phyloP scores from a whole-genome alignment of 106 monocot genomes.

The Dioscorea alata region DNA sequence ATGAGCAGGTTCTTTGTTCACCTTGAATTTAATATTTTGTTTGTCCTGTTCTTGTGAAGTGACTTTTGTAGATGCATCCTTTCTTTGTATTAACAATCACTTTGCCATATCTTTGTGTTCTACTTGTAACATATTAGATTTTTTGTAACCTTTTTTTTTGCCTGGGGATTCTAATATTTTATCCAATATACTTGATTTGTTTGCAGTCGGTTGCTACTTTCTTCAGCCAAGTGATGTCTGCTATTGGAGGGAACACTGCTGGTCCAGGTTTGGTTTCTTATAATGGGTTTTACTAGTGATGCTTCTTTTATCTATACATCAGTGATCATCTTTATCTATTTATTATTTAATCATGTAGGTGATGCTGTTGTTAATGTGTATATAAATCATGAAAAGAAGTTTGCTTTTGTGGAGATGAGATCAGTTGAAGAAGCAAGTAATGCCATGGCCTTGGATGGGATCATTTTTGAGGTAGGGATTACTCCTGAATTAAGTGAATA shows the following conservation, averaged over 20 bases:
- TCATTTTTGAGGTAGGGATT: conserved; percentile 84
- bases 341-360: conserved; percentile 37
- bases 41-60: neutral
- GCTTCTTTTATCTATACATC: neutral
- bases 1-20: conserved; percentile 62
- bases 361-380: conserved; percentile 99
- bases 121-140: neutral
- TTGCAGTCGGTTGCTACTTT: conserved; percentile 86
- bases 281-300: too few relatives aligned
- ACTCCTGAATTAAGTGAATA: neutral
- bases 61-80: too few relatives aligned
- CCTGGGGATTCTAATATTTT: neutral
- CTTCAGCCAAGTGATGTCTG: conserved; percentile 93
- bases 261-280: conserved; percentile 71
- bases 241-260: conserved; percentile 93
- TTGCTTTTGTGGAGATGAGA: conserved; percentile 99
- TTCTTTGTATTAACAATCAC: too few relatives aligned
- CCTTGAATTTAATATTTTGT: neutral
- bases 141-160: neutral
- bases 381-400: conserved; percentile 98
- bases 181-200: neutral
- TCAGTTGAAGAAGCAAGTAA: conserved; percentile 99
- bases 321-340: neutral
- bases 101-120: neutral
- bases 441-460: conserved; percentile 98